Evolutionary conservation across 1,139 yeast species (phyloP), one percentile per base, ranked within the genome.

Genomic region (Saccharomyces pastorianus): DNA sequence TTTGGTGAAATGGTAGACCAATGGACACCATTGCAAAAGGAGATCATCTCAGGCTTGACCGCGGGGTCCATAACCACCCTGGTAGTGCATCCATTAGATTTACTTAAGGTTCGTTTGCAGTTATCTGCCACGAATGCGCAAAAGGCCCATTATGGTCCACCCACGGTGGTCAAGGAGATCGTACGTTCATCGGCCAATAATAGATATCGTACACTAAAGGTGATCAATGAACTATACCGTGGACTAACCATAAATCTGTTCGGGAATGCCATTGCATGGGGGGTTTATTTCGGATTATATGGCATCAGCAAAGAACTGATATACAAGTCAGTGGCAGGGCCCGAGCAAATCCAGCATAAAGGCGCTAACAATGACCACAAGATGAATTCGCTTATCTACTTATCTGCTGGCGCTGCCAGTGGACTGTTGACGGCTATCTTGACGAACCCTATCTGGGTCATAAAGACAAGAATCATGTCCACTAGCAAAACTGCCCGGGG

Each of bases 391-490:
- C 49, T 59, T 46, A 54, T 62, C 53, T 83, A 81, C 64, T 63
- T 83, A 48, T 54, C 71, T 2, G 73, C 85, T 51, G 85, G 88
- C 2, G 76, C 81, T 49, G 58, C 75, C 3, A 91, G 98, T 0
- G 99, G 99, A 0, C 64, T 83, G 32, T 64, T 83, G 8, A 89
- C 97, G 0, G 79, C 95, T 0, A 58, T 88, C 0, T 52, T 87
- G 17, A 91, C 99, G 0, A 93, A 90, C 68, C 99, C 99, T 0
- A 79, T 93, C 38, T 93, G 99, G 99, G 98, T 93, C 31, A 89
- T 93, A 46, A 93, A 93, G 70, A 93, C 99, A 0, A 76, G 98
- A 56, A 85, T 91, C 59, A 75, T 93, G 62, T 83, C 90, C 25
- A 75, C 88, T 1, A 73, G 81, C n/a, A 71, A 75, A 41, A 20